A percentile compares a stretch with the other conserved stretches of the same genome.
These are phyloP conservation scores for Larix sibirica DNA, from an alignment of 83 land plant species.

Conservation along the genomic window DNA sequence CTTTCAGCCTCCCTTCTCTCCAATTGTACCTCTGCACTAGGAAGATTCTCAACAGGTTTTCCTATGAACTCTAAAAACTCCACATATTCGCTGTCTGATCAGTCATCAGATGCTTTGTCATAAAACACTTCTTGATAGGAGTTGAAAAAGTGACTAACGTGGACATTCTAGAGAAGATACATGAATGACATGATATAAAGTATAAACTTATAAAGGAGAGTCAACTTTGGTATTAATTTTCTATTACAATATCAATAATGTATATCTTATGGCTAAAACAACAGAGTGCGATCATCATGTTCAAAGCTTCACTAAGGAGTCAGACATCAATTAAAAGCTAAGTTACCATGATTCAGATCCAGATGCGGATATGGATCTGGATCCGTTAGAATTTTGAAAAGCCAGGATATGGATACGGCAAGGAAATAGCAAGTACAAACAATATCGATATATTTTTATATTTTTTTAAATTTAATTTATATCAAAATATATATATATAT, in stretches of 20 bases:
- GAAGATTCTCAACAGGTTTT: conserved; percentile 50
- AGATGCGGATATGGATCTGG: not conserved
- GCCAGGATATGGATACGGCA: too few species aligned
- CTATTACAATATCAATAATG: too few species aligned
- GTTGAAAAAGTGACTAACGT: not conserved
- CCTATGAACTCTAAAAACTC: conserved; percentile 41
- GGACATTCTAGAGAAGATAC: not conserved
- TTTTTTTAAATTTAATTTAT: too few species aligned
- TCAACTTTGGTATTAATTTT: too few species aligned
- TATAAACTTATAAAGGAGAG: not conserved
- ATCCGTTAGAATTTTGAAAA: not conserved
- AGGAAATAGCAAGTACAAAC: too few species aligned
- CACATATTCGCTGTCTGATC: conserved; percentile 51
- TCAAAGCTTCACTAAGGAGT: too few species aligned
- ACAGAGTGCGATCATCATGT: too few species aligned
- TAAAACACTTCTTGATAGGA: not conserved
- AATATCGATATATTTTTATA: too few species aligned
- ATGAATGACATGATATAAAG: not conserved
- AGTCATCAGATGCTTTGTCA: not conserved
- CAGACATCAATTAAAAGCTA: too few species aligned
- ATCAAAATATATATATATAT: too few species aligned
- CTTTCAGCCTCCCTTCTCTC: conserved; percentile 60
- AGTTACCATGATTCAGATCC: too few species aligned
- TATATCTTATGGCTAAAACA: not conserved
- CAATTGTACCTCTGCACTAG: conserved; percentile 63